These are phyloP conservation scores for Saraca asoca DNA, from an alignment of 331 rosid species.

Conservation along the genomic window DNA sequence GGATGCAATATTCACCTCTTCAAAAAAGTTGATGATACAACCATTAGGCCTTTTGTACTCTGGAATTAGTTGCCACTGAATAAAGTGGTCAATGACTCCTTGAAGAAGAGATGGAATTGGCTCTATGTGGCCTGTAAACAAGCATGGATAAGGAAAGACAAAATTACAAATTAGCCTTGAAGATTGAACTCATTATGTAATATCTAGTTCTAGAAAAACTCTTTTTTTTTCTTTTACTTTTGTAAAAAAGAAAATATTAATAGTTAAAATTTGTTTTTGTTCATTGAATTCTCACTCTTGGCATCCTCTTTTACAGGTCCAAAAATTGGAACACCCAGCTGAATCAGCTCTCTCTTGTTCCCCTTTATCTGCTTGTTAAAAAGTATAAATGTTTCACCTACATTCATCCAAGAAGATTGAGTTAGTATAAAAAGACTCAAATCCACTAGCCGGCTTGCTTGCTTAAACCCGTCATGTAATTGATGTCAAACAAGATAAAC, in stretches of 20 bases:
- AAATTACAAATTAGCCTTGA: constrained; percentile 14
- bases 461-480: constrained; percentile 17
- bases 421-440: constrained; percentile 20
- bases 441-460: background rate
- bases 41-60: constrained; percentile 98
- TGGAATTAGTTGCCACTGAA: constrained; percentile 91
- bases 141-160: constrained; percentile 20
- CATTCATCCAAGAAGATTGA: constrained; percentile 22
- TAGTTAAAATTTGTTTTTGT: constrained; percentile 22
- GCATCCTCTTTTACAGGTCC: constrained; percentile 75
- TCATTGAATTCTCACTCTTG: constrained; percentile 47
- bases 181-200: constrained; percentile 16
- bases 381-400: constrained; percentile 85
- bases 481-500: constrained; percentile 18
- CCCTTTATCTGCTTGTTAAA: constrained; percentile 93
- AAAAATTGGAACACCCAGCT: constrained; percentile 88
- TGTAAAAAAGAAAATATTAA: constrained; percentile 19
- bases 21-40: constrained; percentile 85
- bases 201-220: constrained; percentile 7
- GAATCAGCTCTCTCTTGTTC: constrained; percentile 89
- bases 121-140: constrained; percentile 67
- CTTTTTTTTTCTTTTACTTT: constrained; percentile 14
- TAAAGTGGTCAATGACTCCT: constrained; percentile 81
- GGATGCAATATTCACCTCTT: constrained; percentile 67
- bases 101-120: constrained; percentile 83